Conservation (phyloP, 345 rosid species). For the Salix koriyanagi region DNA sequence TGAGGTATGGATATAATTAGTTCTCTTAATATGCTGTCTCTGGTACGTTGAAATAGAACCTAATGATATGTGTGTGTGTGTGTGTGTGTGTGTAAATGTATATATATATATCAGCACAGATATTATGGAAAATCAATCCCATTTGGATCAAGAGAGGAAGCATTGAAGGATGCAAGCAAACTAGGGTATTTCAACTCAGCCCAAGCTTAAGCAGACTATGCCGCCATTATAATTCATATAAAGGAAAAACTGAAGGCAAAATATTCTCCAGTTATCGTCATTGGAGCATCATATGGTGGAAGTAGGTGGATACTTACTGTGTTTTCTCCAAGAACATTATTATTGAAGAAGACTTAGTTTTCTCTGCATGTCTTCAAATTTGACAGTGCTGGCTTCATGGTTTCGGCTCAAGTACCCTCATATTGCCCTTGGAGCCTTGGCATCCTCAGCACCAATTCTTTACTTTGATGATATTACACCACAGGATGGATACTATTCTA, state of each 20-base stretch:
- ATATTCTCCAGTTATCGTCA: slow-evolving; percentile 53
- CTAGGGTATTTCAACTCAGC: slow-evolving; percentile 54
- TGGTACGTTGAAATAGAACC: neutral
- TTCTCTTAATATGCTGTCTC: neutral
- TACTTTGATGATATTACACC: slow-evolving; percentile 40
- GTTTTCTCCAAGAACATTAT: neutral
- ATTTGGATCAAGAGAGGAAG: slow-evolving; percentile 41
- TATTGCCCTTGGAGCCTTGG: slow-evolving; percentile 49
- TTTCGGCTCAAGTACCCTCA: slow-evolving; percentile 53
- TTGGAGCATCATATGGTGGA: slow-evolving; percentile 78
- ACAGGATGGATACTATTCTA: slow-evolving; percentile 24
- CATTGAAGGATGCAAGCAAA: slow-evolving; percentile 38
- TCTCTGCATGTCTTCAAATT: neutral
- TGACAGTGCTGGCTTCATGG: slow-evolving; percentile 50
- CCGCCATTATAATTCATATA: slow-evolving; percentile 43
- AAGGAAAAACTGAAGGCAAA: slow-evolving; percentile 35
- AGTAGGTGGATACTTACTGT: slow-evolving; percentile 33
- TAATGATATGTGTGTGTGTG: neutral
- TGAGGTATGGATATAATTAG: slow-evolving; percentile 28
- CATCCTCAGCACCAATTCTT: slow-evolving; percentile 53
- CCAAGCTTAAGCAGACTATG: slow-evolving; percentile 59
- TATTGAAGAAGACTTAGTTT: neutral
- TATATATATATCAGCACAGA: slow-evolving; percentile 26
- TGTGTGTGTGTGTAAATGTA: no score
- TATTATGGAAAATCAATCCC: slow-evolving; percentile 50